phyloP scores from a whole-genome alignment of 306 rosid species.

The Casuarina glauca region DNA sequence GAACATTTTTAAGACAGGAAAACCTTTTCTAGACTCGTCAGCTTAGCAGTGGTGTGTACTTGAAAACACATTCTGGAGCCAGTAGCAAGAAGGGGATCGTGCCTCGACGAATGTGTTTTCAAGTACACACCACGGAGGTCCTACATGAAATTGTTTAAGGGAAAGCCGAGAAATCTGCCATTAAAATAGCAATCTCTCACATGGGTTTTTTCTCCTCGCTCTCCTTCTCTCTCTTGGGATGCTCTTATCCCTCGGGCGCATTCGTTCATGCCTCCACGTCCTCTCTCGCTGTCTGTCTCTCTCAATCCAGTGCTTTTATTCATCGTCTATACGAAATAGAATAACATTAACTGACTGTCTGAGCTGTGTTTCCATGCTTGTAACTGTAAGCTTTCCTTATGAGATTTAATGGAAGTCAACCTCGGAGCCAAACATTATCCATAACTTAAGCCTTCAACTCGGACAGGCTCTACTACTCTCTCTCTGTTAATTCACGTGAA shows the following conservation, averaged over 20 bases:
- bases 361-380: conserved; percentile 42
- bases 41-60: too few relatives aligned
- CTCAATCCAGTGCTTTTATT: not conserved
- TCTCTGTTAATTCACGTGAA: not conserved
- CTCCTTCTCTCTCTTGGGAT: not conserved
- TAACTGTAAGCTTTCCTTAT: not conserved
- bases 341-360: conserved; percentile 11
- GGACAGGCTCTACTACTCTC: too few relatives aligned
- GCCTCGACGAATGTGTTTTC: not conserved
- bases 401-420: conserved; percentile 1
- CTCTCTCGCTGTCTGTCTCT: conserved; percentile 10
- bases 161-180: not conserved
- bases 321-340: conserved; percentile 8
- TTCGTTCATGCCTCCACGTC: conserved; percentile 24
- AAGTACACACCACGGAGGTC: too few relatives aligned
- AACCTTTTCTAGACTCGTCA: too few relatives aligned
- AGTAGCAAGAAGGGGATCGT: too few relatives aligned
- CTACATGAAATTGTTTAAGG: not conserved
- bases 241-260: not conserved
- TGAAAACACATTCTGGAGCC: too few relatives aligned
- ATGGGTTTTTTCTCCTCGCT: conserved; percentile 5
- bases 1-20: too few relatives aligned
- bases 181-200: not conserved
- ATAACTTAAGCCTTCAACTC: too few relatives aligned
- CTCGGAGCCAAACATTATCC: not conserved